Evolutionary conservation across 257 asterid genomes (phyloP), one percentile per base, ranked within the genome.

Genomic region (Asclepias syriaca): DNA sequence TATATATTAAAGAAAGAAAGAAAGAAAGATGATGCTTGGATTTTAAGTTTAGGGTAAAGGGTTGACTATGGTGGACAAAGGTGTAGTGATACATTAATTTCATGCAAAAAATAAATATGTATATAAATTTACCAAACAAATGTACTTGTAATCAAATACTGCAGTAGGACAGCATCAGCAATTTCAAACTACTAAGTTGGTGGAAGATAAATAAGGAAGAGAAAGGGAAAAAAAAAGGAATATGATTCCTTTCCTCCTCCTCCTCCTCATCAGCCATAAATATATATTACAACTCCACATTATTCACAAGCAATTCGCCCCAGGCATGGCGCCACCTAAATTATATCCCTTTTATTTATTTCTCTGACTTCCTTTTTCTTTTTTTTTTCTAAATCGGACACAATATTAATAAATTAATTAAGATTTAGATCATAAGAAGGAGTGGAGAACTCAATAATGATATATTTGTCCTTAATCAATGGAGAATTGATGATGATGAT

Each of bases 401-500:
- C 37, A 3, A 34, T 1, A 34, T 34, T 34, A 34, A 3, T 34
- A 34, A 34, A 4, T 34, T 2, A 34, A 4, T 4, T 34, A 34
- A 2, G 39, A 34, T 34, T 34, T 34, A 34, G 5, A 34, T 34
- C 39, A 29, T 29, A 29, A 64, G 19, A 48, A 5, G 19, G 16
- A 65, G 34, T 43, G 68, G n/a, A 29, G 68, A 40, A 51, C 19
- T 39, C 6, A 21, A 12, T 21, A 46, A 65, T 61, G 32, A 6
- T 24, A 51, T 21, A 27, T 27, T 50, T 48, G 56, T 29, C 70
- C 59, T 55, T 65, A 64, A 66, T 74, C 27, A 55, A 43, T 66
- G 59, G 77, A 66, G 72, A 60, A 29, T 60, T 60, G 56, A 50
- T 50, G n/a, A 50, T 43, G 48, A 43, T 43, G 48, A 43, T 43